These are phyloP conservation scores for Haematococcus lacustris DNA, from an alignment of 139 green algal genomes.

Conservation along the genomic window DNA sequence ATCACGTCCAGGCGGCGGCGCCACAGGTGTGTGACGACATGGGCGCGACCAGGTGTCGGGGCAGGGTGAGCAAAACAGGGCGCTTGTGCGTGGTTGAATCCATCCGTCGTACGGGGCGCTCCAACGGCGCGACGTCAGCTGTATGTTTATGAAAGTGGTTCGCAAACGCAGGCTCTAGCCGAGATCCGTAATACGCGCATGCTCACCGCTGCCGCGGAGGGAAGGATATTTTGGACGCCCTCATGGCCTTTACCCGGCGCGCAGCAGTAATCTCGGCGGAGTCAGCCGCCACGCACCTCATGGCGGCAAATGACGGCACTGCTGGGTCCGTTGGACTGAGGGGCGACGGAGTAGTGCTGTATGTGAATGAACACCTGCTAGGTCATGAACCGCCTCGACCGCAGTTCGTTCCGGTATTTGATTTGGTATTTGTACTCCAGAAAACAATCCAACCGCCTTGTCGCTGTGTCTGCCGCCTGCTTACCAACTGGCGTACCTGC, in stretches of 20 bases:
- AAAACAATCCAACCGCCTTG: no score
- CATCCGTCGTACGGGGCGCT: neutral
- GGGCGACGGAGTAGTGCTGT: no score
- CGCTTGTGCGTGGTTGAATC: constrained; percentile 3
- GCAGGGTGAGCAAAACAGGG: constrained; percentile 6
- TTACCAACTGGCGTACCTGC: no score
- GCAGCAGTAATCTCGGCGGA: no score
- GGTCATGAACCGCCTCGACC: no score
- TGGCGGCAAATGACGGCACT: no score
- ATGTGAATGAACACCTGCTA: no score
- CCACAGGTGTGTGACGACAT: constrained; percentile 8
- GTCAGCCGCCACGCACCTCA: no score
- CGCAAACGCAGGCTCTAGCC: constrained; percentile 1
- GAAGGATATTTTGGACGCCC: constrained; percentile 28
- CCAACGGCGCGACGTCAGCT: neutral
- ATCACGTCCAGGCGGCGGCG: constrained; percentile 15
- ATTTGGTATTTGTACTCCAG: no score
- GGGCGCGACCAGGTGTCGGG: neutral
- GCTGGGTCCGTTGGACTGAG: no score
- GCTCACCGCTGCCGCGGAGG: constrained; percentile 33
- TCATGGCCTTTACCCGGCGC: constrained; percentile 12
- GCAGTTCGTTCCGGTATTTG: no score
- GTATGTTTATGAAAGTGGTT: neutral
- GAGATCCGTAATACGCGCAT: constrained; percentile 35
- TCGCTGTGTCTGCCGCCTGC: no score